Evolutionary conservation across 345 rosid species (phyloP).

Genomic region (Heritiera littoralis): DNA sequence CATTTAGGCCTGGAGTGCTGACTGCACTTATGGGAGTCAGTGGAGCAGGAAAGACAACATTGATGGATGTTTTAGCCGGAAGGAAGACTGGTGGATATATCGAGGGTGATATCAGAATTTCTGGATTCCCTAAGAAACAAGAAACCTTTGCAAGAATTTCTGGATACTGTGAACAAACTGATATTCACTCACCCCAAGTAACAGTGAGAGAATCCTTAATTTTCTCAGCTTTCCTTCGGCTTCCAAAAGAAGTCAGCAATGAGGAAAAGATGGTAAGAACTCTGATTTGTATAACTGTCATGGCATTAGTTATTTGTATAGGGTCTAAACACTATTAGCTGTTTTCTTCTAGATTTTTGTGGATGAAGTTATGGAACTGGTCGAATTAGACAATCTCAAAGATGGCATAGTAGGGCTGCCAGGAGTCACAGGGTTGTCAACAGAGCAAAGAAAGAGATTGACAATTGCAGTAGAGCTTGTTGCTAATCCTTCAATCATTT

Average conservation of each 20-base stretch:
- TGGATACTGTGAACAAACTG: conserved; percentile 87
- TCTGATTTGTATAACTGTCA: neutral
- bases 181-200: conserved; percentile 91
- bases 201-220: conserved; percentile 82
- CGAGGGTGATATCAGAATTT: conserved; percentile 83
- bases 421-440: conserved; percentile 74
- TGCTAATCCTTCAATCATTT: conserved; percentile 83
- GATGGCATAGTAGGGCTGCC: conserved; percentile 71
- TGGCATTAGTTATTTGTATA: neutral
- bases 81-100: conserved; percentile 89
- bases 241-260: conserved; percentile 68
- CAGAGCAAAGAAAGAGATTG: conserved; percentile 82
- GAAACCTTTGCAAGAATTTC: conserved; percentile 95
- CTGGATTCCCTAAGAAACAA: conserved; percentile 81
- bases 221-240: conserved; percentile 86
- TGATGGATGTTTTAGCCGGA: conserved; percentile 98
- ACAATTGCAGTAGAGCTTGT: conserved; percentile 85
- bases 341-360: conserved; percentile 52
- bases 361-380: conserved; percentile 68
- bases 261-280: conserved; percentile 71
- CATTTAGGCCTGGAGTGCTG: conserved; percentile 88
- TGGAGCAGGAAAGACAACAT: conserved; percentile 96
- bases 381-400: conserved; percentile 58
- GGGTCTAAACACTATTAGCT: neutral
- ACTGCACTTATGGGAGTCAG: conserved; percentile 97